Evolutionary conservation across 306 rosid genomes (phyloP), one percentile per base, ranked within the genome.

Genomic region (Lathyrus oleraceus): DNA sequence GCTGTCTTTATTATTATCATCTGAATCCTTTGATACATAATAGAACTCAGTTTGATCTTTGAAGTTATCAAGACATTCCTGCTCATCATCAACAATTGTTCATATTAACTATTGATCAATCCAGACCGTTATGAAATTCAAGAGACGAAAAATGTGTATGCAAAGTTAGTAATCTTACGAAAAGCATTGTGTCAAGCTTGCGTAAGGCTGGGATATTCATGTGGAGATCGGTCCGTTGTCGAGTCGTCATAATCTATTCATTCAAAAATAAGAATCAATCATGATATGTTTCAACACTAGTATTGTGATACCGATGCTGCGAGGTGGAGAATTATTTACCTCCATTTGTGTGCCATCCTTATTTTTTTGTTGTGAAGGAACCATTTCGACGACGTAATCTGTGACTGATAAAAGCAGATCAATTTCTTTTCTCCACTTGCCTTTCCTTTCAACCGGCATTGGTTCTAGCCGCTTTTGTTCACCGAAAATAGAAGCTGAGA

Each of bases 61-160:
- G 83, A 95, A 95, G 75, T 89, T 87, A 67, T 95, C 97, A 10
- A 95, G 78, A 83, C 97, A 95, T 66, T 86, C 99, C 99, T 94
- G 87, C 16, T 61, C 67, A 78, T 69, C 66, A 79, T 43, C 68
- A 70, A 5, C 56, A 38, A 21, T 74, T 69, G 30, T 69, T 71
- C 68, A 51, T 49, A 10, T 65, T 61, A 21, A 71, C n/a, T 64
- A 65, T 69, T 17, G 43, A 56, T 40, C 48, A 49, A 61, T 65
- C 38, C 47, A 38, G 16, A 11, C 4, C 19, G 58, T 19, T 51
- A 8, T 1, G 8, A 53, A 19, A 17, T 19, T 42, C 27, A 48
- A 61, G 17, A 43, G 19, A 27, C 9, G 10, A 14, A 6, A 27
- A 60, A 27, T 25, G 58, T 58, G 10, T 35, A 68, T 45, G 32